Conservation (phyloP, 2,329 filamentous ascomycete species). For the Tolypocladium endophyticum region DNA sequence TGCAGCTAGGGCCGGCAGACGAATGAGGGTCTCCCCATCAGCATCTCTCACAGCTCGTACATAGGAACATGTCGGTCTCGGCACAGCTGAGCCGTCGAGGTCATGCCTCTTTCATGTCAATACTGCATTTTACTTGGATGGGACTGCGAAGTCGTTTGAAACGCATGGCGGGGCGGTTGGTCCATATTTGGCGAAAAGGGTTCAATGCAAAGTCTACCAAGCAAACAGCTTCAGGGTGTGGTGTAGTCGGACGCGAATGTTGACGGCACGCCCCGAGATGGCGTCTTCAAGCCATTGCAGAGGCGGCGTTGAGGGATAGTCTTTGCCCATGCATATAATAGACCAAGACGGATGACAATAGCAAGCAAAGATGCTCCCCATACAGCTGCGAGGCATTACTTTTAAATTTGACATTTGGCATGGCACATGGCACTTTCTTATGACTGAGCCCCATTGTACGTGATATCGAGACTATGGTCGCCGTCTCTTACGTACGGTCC, state of each 20-base stretch:
- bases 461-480: background rate
- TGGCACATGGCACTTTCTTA: background rate
- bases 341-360: background rate
- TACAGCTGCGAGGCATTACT: background rate
- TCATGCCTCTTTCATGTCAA: background rate
- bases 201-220: background rate
- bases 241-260: background rate
- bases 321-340: background rate
- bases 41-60: background rate
- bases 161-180: background rate
- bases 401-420: background rate
- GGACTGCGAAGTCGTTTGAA: background rate
- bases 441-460: background rate
- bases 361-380: background rate
- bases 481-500: too few species aligned
- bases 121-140: background rate
- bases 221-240: background rate
- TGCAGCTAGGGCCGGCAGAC: background rate
- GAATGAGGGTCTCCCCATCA: background rate
- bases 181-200: background rate
- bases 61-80: background rate
- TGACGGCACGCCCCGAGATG: background rate
- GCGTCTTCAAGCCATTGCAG: background rate
- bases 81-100: background rate
- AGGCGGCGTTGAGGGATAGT: background rate